Conservation (phyloP, 176 grass and related monocot genomes). For the maize (Zea mays) region DNA sequence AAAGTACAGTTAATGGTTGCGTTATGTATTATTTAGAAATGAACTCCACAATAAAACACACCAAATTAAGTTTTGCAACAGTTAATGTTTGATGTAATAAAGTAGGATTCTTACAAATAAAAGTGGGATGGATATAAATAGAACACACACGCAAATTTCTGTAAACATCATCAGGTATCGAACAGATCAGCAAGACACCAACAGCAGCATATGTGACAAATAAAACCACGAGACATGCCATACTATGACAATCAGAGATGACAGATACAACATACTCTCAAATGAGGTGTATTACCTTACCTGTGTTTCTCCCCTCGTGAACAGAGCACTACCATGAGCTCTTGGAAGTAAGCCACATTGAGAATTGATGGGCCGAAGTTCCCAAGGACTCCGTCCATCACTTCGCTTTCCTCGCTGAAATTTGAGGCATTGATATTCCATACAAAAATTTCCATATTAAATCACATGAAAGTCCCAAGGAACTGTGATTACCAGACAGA, state of each 20-base stretch:
- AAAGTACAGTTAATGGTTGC: background rate
- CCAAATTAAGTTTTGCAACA: slow-evolving; percentile 26
- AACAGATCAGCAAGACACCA: background rate
- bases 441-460: slow-evolving; percentile 1
- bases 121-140: background rate
- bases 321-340: slow-evolving; percentile 95
- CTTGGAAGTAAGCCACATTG: slow-evolving; percentile 83
- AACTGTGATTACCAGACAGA: slow-evolving; percentile 15
- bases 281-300: slow-evolving; percentile 66
- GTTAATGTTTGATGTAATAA: background rate
- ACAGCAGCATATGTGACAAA: background rate
- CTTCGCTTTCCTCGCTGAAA: slow-evolving; percentile 88
- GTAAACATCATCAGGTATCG: background rate
- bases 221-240: slow-evolving; percentile 28
- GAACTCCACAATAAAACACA: slow-evolving; percentile 19
- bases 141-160: slow-evolving; percentile 2
- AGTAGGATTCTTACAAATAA: too few species aligned
- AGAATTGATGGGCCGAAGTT: slow-evolving; percentile 90
- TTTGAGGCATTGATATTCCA: slow-evolving; percentile 35
- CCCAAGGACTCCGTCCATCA: slow-evolving; percentile 70
- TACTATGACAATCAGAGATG: slow-evolving; percentile 14
- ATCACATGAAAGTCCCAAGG: background rate
- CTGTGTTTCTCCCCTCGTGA: slow-evolving; percentile 98
- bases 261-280: slow-evolving; percentile 28
- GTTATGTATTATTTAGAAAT: background rate